Base-by-base conservation (phyloP, 2,329 filamentous ascomycete genomes). In the Colletotrichum gloeosporioides region DNA sequence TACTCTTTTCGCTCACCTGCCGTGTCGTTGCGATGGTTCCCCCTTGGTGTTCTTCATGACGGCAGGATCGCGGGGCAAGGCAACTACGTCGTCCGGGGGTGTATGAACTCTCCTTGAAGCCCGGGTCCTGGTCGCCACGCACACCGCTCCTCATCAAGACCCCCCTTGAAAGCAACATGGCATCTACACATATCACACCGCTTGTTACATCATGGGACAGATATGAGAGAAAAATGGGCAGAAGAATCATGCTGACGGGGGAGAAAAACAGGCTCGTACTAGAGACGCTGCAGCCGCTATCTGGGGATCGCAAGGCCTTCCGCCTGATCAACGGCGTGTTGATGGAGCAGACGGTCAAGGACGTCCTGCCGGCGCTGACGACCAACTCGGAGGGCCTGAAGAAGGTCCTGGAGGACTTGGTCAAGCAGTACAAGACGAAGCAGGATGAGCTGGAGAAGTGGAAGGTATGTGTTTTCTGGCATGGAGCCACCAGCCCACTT, bases 291-390 rank as follows among this genome's bases (percentile, higher is more conserved):
- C 91, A 94, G 76, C 96, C 96, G 62, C 91, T 99, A 29, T 90
- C 95, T 1, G 91, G 90, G 78, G 94, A 98, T 79, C 95, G 97
- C 82, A 99, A 98, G 88, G 99, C 96, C 87, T 99, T 99, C 87
- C 96, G 97, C 80, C 95, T 99, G 92, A 98, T 99, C 85, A 99
- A 99, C 85, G 97, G 97, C 62, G 96, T 99, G 29, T 88, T 99
- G 75, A 95, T 98, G 70, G 97, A 99, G 88, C 92, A 96, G 80
- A 99, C 96, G 18, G 95, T 99, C 80, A 91, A 95, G 85, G 97
- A 99, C 85, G 95, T 99, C 15, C 90, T 98, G 71, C 97, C 97
- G 8, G 95, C 95, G 31, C 89, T 99, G 77, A 94, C 95, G 87
- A 99, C 96, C 25, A 99, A 99, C 84, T 95, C 95, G 31, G 96